Base-by-base conservation (phyloP, 176 grass and related monocot genomes). In the Guadua angustifolia region DNA sequence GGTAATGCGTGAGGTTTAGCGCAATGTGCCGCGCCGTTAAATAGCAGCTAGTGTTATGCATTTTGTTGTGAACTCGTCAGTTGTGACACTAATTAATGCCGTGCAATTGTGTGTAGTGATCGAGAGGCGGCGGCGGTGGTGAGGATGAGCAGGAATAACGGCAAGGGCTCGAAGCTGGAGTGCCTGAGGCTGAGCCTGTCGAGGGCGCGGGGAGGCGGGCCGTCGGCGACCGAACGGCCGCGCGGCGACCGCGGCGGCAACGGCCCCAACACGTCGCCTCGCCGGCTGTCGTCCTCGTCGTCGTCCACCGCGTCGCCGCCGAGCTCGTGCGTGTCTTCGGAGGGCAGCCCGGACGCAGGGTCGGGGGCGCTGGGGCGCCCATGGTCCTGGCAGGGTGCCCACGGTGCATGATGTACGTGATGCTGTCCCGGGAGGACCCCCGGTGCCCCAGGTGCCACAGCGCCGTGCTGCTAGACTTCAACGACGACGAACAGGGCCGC, bases 311-410 rank as follows among this genome's bases (percentile, higher is more conserved):
- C 78, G 66, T 98, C 95, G 16, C 95, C 95, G 11, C 84, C 95
- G 36, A 98, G 92, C 88, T 98, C 95, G 87, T 98, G 95, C 79
- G 92, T 98, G 70, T 98, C 95, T n/a, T 98, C 95, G 15, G 95
- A 98, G 69, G 95, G 87, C 61, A 92, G 90, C 84, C 92, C 89
- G 17, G 88, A 97, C 14, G 86, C 88, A 13, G 77, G 25, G 79
- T 65, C 84, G 64, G 55, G 55, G 21, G 71, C 62, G 56, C 92
- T 15, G 85, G 74, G 12, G 72, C 86, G 82, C 29, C 94, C 55
- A 95, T 95, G 92, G 82, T 98, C 11, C 81, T 98, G 25, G 95
- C 91, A 6, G 95, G 95, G 47, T 98, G 95, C 89, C 92, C 95
- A 0, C 86, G 91, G 67, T 98, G 95, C 91, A 90, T 98, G 81